Conservation (phyloP, 306 rosid species). For the Cicer cuneatum region DNA sequence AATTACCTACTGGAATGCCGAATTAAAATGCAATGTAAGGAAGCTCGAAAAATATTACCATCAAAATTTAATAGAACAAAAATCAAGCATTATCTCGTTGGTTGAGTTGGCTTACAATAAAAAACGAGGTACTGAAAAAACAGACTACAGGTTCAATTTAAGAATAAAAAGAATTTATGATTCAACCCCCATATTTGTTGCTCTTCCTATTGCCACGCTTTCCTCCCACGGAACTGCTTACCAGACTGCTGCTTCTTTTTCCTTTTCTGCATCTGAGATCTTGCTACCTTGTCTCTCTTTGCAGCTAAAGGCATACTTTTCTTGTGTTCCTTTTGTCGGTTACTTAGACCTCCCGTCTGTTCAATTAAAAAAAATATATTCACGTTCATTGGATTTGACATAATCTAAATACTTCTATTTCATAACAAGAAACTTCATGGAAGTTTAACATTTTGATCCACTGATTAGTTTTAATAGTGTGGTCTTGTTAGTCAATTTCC, state of each 20-base stretch:
- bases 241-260: slow-evolving; percentile 57
- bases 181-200: neutral
- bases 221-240: slow-evolving; percentile 80
- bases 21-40: neutral
- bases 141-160: neutral
- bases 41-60: neutral
- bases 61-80: neutral
- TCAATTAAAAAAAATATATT: slow-evolving; percentile 34
- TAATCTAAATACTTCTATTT: neutral
- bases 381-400: slow-evolving; percentile 10
- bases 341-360: slow-evolving; percentile 91
- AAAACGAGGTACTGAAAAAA: neutral
- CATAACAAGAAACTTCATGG: neutral
- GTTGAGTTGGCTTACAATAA: neutral
- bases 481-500: neutral
- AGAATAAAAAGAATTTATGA: neutral
- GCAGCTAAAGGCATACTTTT: slow-evolving; percentile 83
- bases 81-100: neutral
- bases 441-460: neutral
- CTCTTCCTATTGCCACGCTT: slow-evolving; percentile 67
- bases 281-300: slow-evolving; percentile 62
- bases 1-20: neutral
- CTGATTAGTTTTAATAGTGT: slow-evolving; percentile 3
- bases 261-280: slow-evolving; percentile 58
- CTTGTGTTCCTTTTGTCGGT: slow-evolving; percentile 82